These are phyloP conservation scores for Aspergillus sp. DNA, from an alignment of 2,329 filamentous ascomycete species.

Conservation along the genomic window DNA sequence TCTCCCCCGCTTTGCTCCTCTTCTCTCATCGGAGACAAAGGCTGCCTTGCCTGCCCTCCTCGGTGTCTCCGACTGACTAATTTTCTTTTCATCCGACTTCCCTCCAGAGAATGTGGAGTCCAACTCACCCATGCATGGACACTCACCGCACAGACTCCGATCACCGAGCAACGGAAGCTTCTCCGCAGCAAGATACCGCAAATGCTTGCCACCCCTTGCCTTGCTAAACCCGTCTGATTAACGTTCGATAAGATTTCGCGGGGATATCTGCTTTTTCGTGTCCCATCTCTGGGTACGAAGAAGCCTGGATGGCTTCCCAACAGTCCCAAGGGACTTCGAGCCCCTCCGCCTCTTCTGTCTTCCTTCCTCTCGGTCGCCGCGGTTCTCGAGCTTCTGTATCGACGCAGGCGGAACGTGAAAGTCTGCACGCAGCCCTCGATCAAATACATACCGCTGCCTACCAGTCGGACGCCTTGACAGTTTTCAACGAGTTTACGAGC, in stretches of 20 bases:
- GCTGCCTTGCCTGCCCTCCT: slow-evolving; percentile 1
- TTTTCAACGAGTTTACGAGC: slow-evolving; percentile 84
- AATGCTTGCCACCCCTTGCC: slow-evolving; percentile 19
- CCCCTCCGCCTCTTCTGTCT: slow-evolving; percentile 48
- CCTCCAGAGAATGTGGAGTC: slow-evolving; percentile 19
- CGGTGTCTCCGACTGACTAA: background rate
- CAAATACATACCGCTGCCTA: slow-evolving; percentile 89
- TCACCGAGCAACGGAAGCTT: slow-evolving; percentile 18
- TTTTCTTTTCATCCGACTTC: background rate
- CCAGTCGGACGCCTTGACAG: slow-evolving; percentile 79
- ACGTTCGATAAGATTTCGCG: background rate
- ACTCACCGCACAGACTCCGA: slow-evolving; percentile 15
- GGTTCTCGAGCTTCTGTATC: slow-evolving; percentile 55
- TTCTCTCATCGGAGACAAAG: slow-evolving; percentile 1
- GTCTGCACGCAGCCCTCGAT: slow-evolving; percentile 75
- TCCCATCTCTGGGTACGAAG: slow-evolving; percentile 14
- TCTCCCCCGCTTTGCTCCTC: background rate
- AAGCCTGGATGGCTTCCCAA: slow-evolving; percentile 38
- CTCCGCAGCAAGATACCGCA: slow-evolving; percentile 19
- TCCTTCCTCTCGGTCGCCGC: slow-evolving; percentile 48
- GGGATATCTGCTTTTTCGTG: background rate
- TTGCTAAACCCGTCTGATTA: slow-evolving; percentile 14
- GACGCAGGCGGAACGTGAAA: slow-evolving; percentile 67
- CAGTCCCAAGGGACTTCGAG: slow-evolving; percentile 43
- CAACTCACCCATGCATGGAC: slow-evolving; percentile 16